phyloP scores from a whole-genome alignment of 2,329 filamentous ascomycete species.

The Tolypocladium amazonense region DNA sequence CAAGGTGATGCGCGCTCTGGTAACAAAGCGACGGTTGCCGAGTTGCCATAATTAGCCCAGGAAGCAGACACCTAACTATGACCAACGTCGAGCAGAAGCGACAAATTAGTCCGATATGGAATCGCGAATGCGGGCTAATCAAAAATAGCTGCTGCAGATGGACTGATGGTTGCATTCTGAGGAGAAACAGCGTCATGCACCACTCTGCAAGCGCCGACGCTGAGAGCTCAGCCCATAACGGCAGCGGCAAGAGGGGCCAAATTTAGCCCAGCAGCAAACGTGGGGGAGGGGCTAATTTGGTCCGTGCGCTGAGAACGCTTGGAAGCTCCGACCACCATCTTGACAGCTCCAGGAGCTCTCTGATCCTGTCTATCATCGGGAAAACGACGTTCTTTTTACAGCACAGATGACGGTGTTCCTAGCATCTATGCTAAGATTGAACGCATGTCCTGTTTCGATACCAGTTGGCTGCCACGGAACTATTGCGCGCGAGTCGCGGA shows the following conservation, averaged over 20 bases:
- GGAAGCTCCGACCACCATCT: background rate
- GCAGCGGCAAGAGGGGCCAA: background rate
- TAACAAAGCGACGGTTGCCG: background rate
- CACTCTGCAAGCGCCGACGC: background rate
- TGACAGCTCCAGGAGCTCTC: background rate
- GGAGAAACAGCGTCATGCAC: background rate
- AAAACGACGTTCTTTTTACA: background rate
- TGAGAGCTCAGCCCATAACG: background rate
- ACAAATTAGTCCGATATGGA: conserved; percentile 6
- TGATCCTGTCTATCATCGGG: background rate
- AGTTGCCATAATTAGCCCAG: background rate
- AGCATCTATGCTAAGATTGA: too few relatives aligned
- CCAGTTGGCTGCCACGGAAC: background rate
- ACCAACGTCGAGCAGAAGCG: background rate
- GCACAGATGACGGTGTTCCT: background rate
- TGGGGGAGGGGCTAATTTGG: conserved; percentile 8
- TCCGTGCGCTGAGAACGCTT: background rate
- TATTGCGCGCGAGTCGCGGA: background rate
- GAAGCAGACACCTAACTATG: background rate
- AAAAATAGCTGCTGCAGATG: conserved; percentile 20
- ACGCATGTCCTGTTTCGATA: background rate
- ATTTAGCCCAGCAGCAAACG: too few relatives aligned
- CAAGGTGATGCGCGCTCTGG: background rate
- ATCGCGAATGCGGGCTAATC: conserved; percentile 16
- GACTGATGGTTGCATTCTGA: background rate